Conservation (phyloP, 192 early-diverging fungal species). For the Funneliformis geosporum region DNA sequence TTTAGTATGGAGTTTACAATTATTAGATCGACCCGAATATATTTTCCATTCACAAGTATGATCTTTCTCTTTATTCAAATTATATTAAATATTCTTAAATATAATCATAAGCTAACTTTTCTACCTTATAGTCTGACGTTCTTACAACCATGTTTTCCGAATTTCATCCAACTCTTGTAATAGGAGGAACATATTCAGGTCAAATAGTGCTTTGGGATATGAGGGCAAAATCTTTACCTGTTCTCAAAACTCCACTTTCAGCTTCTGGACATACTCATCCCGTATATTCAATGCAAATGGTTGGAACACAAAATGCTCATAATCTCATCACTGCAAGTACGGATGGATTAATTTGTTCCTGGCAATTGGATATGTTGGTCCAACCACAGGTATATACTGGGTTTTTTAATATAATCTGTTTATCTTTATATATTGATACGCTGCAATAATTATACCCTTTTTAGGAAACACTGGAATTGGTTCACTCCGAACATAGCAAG, state of each 20-base stretch:
- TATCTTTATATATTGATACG: background rate
- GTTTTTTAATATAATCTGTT: background rate
- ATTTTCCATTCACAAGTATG: constrained; percentile 83
- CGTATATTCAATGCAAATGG: constrained; percentile 84
- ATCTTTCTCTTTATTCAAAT: background rate
- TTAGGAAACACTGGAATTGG: constrained; percentile 77
- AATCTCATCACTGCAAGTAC: constrained; percentile 89
- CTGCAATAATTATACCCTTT: background rate
- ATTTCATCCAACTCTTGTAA: constrained; percentile 89
- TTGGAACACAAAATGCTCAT: constrained; percentile 95
- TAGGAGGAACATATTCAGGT: constrained; percentile 97
- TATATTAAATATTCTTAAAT: background rate
- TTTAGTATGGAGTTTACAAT: constrained; percentile 90
- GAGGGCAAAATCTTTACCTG: constrained; percentile 84
- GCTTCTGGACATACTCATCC: constrained; percentile 96
- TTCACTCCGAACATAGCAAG: constrained; percentile 71
- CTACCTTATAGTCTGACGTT: constrained; percentile 70
- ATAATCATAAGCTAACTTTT: background rate
- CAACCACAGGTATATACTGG: constrained; percentile 71
- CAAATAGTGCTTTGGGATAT: constrained; percentile 99
- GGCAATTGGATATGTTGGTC: constrained; percentile 98
- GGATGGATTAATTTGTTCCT: constrained; percentile 95
- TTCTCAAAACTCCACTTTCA: constrained; percentile 92
- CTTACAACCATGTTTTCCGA: constrained; percentile 85
- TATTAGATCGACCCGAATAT: constrained; percentile 90